phyloP scores from a whole-genome alignment of 176 grass and related monocot species.

The Oryza meridionalis region DNA sequence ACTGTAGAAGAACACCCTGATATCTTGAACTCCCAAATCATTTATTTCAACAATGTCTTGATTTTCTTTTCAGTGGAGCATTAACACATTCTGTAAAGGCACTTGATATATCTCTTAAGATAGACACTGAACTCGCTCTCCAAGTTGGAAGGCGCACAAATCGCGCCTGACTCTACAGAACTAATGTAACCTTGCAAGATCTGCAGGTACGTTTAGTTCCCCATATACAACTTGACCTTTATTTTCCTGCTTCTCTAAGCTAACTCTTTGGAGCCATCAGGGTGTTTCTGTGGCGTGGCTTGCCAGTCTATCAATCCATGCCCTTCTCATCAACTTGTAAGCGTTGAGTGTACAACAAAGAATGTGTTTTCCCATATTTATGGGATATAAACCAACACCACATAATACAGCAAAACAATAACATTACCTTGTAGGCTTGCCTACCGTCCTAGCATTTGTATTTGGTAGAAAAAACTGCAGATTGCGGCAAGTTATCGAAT shows the following conservation, averaged over 20 bases:
- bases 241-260: slow-evolving; percentile 3
- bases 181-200: slow-evolving; percentile 8
- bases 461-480: background rate
- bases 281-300: slow-evolving; percentile 3
- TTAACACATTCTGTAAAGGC: slow-evolving; percentile 97
- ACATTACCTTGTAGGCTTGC: background rate
- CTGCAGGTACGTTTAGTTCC: slow-evolving; percentile 6
- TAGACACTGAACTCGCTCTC: slow-evolving; percentile 91
- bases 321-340: background rate
- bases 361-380: background rate
- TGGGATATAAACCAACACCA: background rate
- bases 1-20: background rate
- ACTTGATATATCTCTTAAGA: slow-evolving; percentile 93
- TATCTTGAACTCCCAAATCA: background rate
- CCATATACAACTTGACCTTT: background rate
- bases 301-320: background rate
- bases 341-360: background rate
- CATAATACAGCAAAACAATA: slow-evolving; percentile 10
- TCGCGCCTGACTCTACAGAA: slow-evolving; percentile 55
- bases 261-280: slow-evolving; percentile 14
- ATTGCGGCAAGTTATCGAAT: background rate
- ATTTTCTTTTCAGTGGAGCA: slow-evolving; percentile 69
- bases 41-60: background rate
- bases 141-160: slow-evolving; percentile 94
- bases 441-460: slow-evolving; percentile 9